These are phyloP conservation scores for Metschnikowia kofuensis DNA, from an alignment of 805 yeast species.

Conservation along the genomic window DNA sequence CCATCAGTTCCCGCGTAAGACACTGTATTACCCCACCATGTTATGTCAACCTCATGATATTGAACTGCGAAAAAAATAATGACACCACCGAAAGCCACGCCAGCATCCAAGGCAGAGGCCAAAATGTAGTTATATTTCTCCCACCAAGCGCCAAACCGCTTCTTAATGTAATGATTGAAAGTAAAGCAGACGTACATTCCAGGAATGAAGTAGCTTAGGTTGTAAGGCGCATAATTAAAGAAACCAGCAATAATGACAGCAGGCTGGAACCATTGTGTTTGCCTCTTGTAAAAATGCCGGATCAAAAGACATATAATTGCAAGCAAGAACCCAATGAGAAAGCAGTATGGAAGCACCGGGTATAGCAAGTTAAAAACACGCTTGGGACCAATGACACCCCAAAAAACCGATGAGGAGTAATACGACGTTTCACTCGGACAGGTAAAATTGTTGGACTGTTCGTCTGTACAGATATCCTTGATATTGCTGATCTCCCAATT, in stretches of 20 bases:
- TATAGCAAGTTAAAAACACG: conserved; percentile 14
- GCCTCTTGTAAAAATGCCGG: conserved; percentile 39
- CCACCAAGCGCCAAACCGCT: conserved; percentile 41
- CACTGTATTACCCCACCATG: conserved; percentile 69
- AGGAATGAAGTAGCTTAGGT: conserved; percentile 23
- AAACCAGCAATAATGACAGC: conserved; percentile 43
- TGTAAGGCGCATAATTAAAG: conserved; percentile 58
- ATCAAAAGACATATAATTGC: conserved; percentile 34
- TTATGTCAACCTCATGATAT: conserved; percentile 21
- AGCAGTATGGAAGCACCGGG: conserved; percentile 28
- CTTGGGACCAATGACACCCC: conserved; percentile 41
- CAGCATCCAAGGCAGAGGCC: conserved; percentile 43
- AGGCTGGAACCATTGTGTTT: conserved; percentile 28
- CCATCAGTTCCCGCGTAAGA: conserved; percentile 34
- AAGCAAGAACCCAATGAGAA: conserved; percentile 36
- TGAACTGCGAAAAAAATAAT: conserved; percentile 34
- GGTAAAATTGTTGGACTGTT: conserved; percentile 29
- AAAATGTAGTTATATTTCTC: conserved; percentile 42
- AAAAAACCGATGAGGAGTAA: conserved; percentile 41
- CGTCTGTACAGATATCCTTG: conserved; percentile 30
- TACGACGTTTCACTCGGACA: conserved; percentile 41
- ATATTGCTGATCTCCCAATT: conserved; percentile 40
- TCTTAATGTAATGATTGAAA: conserved; percentile 39
- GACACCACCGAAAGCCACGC: conserved; percentile 38
- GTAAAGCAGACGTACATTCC: conserved; percentile 23